Evolutionary conservation across 768 basidiomycete species (phyloP).

Genomic region (Podaxis carcinomalis): DNA sequence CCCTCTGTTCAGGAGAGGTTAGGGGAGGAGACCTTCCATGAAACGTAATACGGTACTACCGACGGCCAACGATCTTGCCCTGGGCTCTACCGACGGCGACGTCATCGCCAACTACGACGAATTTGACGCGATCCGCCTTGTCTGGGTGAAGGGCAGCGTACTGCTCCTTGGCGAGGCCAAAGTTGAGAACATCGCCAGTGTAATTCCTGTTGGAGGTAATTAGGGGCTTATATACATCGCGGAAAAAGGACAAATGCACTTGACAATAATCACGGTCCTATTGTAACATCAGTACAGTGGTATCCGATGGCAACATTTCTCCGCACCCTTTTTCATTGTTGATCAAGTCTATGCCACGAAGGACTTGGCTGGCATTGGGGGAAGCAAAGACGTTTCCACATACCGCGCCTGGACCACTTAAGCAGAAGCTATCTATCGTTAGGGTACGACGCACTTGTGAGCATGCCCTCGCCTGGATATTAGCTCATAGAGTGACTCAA

Average conservation of each 20-base stretch:
- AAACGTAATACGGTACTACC: constrained; percentile 34
- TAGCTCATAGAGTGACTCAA: neutral
- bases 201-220: constrained; percentile 56
- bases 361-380: constrained; percentile 82
- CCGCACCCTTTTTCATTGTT: constrained; percentile 68
- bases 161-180: constrained; percentile 86
- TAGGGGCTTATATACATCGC: neutral
- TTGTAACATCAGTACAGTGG: neutral
- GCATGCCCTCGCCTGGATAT: constrained; percentile 63
- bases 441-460: constrained; percentile 49
- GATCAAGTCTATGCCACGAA: constrained; percentile 73
- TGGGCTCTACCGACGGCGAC: constrained; percentile 81
- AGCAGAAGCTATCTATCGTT: neutral
- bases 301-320: neutral
- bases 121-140: constrained; percentile 62
- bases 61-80: constrained; percentile 80
- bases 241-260: constrained; percentile 37
- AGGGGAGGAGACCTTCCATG: neutral
- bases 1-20: constrained; percentile 42
- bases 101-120: constrained; percentile 86
- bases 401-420: constrained; percentile 49
- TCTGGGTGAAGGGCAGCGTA: constrained; percentile 68
- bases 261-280: constrained; percentile 81
- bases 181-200: constrained; percentile 88
- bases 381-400: constrained; percentile 90